Percentiles rank a stretch among this genome's conserved stretches.
Conservation (phyloP, 2,329 filamentous ascomycete species). For the Neocatenulostroma microsporum region DNA sequence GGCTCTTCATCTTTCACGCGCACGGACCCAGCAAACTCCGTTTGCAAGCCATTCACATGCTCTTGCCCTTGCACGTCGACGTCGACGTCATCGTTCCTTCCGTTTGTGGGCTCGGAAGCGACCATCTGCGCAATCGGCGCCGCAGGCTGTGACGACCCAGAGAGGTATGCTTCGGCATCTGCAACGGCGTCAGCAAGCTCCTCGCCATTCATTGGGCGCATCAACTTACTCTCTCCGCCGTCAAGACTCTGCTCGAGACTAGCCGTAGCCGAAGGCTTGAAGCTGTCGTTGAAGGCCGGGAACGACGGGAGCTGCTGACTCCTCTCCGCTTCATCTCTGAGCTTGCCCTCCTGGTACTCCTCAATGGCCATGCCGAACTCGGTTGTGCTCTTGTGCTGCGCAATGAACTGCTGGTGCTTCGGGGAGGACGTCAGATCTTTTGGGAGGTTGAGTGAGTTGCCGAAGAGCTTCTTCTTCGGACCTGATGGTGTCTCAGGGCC, state of each 20-base stretch:
- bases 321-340: not conserved
- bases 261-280: not conserved
- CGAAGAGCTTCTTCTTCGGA: constrained; percentile 3
- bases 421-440: not conserved
- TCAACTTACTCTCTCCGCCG: not conserved
- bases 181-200: not conserved
- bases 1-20: constrained; percentile 1
- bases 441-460: constrained; percentile 1
- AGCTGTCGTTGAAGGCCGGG: not conserved
- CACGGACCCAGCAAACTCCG: too few relatives aligned
- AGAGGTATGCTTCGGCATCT: not conserved
- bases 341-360: not conserved
- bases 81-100: not conserved
- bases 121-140: constrained; percentile 3
- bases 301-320: not conserved
- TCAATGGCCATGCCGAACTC: not conserved
- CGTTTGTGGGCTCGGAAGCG: not conserved
- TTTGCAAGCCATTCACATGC: too few relatives aligned
- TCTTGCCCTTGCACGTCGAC: not conserved
- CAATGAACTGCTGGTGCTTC: too few relatives aligned
- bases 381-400: too few relatives aligned
- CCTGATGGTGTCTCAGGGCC: too few relatives aligned
- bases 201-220: too few relatives aligned
- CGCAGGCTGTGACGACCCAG: not conserved
- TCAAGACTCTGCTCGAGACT: not conserved